Percentiles rank a stretch among this genome's conserved stretches.
These are phyloP conservation scores for Sugiyamaella pinicola DNA, from an alignment of 1,139 yeast genomes.

Conservation along the genomic window DNA sequence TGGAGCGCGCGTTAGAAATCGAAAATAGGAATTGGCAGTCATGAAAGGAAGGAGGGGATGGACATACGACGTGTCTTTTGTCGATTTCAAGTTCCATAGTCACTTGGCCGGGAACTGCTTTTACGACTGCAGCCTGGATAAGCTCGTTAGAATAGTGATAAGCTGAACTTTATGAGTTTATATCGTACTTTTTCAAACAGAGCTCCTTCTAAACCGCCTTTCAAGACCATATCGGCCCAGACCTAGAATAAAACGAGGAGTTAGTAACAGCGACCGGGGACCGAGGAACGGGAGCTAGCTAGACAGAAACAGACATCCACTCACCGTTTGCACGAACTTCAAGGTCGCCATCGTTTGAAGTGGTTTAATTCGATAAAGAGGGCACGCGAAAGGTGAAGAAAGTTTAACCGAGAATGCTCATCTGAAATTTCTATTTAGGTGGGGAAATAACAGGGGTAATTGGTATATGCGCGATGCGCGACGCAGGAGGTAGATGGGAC, in stretches of 20 bases:
- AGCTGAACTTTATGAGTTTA: not conserved
- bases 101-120: constrained; percentile 44
- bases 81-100: constrained; percentile 41
- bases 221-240: constrained; percentile 42
- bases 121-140: constrained; percentile 34
- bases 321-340: constrained; percentile 25
- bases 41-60: too few species aligned
- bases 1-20: constrained; percentile 17
- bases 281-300: too few species aligned
- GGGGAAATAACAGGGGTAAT: too few species aligned
- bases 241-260: constrained; percentile 30
- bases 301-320: too few species aligned
- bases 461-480: too few species aligned
- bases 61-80: constrained; percentile 41
- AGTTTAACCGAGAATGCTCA: too few species aligned
- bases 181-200: constrained; percentile 37
- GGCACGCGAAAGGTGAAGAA: too few species aligned
- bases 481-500: too few species aligned
- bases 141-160: not conserved
- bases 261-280: not conserved
- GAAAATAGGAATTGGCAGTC: too few species aligned
- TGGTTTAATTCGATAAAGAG: too few species aligned
- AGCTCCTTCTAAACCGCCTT: constrained; percentile 45
- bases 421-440: too few species aligned
- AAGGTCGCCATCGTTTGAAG: constrained; percentile 21